Evolutionary conservation across 139 green algal species (phyloP), one percentile per base, ranked within the genome.

Genomic region (Pleodorina starrii): DNA sequence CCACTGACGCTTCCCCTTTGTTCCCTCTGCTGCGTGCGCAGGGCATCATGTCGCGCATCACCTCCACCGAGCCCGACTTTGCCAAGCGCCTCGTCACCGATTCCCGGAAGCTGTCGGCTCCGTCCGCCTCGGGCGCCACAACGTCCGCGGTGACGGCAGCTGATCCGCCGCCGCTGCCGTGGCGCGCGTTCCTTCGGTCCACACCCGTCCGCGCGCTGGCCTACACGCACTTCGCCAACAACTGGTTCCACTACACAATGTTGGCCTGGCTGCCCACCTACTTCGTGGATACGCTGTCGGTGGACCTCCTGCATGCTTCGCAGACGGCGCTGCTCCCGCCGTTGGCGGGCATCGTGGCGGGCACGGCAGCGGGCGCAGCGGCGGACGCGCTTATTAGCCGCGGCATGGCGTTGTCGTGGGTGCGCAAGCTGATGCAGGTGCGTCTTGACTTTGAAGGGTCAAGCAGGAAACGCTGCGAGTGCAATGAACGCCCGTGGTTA

Each of bases 161-260:
- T 50, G 29, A 25, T 27, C 83, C 48, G 89, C 74, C 48, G 43
- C 84, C 29, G 48, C 69, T 99, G 50, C 98, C 98, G 12, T 99
- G 96, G 96, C 91, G 98, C 21, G 94, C 92, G 2, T 98, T 99
- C 89, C 88, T 99, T 59, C 92, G 94, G 63, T 93, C 85, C 59
- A 59, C 57, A 5, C 91, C 96, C 48, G 89, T 99, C 17, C 92
- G 91, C 32, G 97, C 95, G 9, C 93, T 99, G 29, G 95, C 94
- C 21, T 98, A 96, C 91, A 97, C 96, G 3, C 98, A 99, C 93
- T 99, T 99, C 85, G 97, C 95, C 93, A 97, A 99, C 91, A 99
- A 99, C 93, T 99, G 97, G 97, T 97, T 98, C 84, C 95, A 99
- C 84, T 99, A 99, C 95, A 97, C 95, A 25, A 97, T 99, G 94